Evolutionary conservation across 2,329 filamentous ascomycete species (phyloP).

Genomic region (Hypomyces perniciosus): DNA sequence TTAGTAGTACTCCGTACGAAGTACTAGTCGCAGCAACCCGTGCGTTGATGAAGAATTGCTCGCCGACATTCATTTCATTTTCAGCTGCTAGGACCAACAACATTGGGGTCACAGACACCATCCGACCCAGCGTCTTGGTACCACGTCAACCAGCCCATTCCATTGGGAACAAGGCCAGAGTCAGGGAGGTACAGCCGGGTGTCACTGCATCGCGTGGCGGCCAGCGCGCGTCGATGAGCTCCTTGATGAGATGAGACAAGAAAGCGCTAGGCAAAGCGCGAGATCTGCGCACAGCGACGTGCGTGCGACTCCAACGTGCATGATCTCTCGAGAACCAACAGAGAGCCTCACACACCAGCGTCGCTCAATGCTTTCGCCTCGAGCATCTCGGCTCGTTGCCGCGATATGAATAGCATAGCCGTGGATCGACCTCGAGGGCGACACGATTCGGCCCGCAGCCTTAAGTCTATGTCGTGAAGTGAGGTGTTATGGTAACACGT

Average conservation of each 20-base stretch:
- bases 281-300: slow-evolving; percentile 13
- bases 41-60: background rate
- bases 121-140: slow-evolving; percentile 8
- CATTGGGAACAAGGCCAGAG: slow-evolving; percentile 4
- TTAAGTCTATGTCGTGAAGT: background rate
- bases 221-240: slow-evolving; percentile 4
- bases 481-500: background rate
- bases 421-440: background rate
- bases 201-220: slow-evolving; percentile 4
- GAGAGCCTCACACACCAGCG: slow-evolving; percentile 7
- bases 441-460: slow-evolving; percentile 1
- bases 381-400: slow-evolving; percentile 2
- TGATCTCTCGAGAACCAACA: slow-evolving; percentile 9
- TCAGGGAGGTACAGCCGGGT: slow-evolving; percentile 1
- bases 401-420: slow-evolving; percentile 7
- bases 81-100: slow-evolving; percentile 6
- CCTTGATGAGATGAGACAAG: slow-evolving; percentile 7
- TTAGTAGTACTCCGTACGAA: no score
- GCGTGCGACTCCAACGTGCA: slow-evolving; percentile 12
- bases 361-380: slow-evolving; percentile 6
- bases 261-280: slow-evolving; percentile 9
- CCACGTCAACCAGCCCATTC: slow-evolving; percentile 6
- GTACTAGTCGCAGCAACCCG: background rate
- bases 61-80: background rate
- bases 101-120: slow-evolving; percentile 3